Base-by-base conservation (phyloP, 768 basidiomycete species). In the Suillus fuscotomentosus region DNA sequence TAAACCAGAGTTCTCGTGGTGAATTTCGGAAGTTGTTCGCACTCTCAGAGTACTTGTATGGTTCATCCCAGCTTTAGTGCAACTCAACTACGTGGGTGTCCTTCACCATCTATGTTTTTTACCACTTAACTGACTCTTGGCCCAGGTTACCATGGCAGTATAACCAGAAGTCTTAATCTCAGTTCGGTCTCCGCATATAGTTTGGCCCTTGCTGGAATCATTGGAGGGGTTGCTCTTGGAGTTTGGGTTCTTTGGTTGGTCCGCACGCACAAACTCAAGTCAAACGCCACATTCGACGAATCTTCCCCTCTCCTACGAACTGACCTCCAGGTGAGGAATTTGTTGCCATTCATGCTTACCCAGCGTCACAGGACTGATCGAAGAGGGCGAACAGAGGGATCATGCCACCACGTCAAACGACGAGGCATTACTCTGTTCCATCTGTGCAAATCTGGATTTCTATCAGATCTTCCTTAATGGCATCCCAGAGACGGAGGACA, bases 361-460 rank as follows among this genome's bases (percentile, higher is more conserved):
- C 11, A 54, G 11, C 3, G 20, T 3, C 31, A 0, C 53, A 20
- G 20, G 20, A 54, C 53, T 54, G 20, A 54, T 36, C 34, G 34
- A 54, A 34, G 31, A 34, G 53, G 31, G 20, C 13, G 34, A 54
- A 54, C 31, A 36, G 34, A 54, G 53, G 34, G 31, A n/a, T 8
- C 6, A n/a, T 34, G 3, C 6, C 11, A 13, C 53, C 36, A 34
- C 34, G 34, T n/a, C 2, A 36, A 5, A 54, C 53, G 14, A 36
- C 34, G 11, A 54, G 11, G 10, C 62, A 31, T 17, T 60, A 61
- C 47, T 62, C 34, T 64, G 63, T 31, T 36, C 61, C 2, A 54
- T 60, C 15, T 64, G 63, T 63, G 45, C 63, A 43, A 22, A 38
- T 31, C 22, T 63, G 9, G 4, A 63, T 53, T 48, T 64, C 39